Conservation (phyloP, 305 asterid genomes). For the Solanum hybrid region DNA sequence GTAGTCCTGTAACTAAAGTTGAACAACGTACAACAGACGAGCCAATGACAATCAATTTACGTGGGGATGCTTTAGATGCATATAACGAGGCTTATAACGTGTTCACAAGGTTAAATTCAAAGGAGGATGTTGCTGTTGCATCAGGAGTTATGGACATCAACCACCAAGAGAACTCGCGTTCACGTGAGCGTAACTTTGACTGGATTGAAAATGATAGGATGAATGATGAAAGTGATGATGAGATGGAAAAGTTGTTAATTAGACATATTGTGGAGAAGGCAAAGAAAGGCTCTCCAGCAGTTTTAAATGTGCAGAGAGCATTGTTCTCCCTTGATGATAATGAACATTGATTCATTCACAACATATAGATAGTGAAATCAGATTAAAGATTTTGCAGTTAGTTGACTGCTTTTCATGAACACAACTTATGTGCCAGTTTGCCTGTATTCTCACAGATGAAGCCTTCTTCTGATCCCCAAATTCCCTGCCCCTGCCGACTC, state of each 20-base stretch:
- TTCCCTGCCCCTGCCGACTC: not conserved
- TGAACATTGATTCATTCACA: constrained; percentile 7
- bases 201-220: constrained; percentile 8
- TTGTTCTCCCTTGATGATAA: constrained; percentile 36
- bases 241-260: constrained; percentile 71
- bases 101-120: constrained; percentile 36
- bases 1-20: constrained; percentile 28
- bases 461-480: not conserved
- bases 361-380: not conserved
- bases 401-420: not conserved
- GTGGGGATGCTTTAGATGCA: constrained; percentile 57
- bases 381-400: not conserved
- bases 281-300: constrained; percentile 77
- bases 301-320: constrained; percentile 61
- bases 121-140: constrained; percentile 40
- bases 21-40: constrained; percentile 20
- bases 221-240: constrained; percentile 36
- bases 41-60: constrained; percentile 50
- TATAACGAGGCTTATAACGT: constrained; percentile 46
- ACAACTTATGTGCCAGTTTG: not conserved
- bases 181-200: constrained; percentile 5
- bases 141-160: constrained; percentile 4
- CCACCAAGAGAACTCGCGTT: constrained; percentile 7
- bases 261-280: constrained; percentile 75
- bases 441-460: not conserved